Percentiles rank a stretch among this genome's conserved stretches.
Evolutionary conservation across 163 green algal genomes (phyloP).

Genomic region (Chlamydomonas reinhardtii): DNA sequence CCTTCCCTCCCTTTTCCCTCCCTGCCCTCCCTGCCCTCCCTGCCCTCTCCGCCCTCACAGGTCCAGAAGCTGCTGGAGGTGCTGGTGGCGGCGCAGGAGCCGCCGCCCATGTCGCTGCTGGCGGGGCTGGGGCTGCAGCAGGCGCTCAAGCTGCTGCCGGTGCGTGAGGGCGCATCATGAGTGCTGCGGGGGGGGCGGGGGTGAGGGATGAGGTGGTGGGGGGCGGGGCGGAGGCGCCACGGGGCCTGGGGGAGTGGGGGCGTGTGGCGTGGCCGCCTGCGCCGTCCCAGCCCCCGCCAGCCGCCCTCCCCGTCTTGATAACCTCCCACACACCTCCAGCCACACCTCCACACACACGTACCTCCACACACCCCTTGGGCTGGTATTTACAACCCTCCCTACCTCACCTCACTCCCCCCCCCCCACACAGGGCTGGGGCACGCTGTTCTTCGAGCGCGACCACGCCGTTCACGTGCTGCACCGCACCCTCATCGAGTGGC

Average conservation of each 20-base stretch:
- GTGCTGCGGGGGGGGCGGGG: background rate
- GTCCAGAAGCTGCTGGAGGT: conserved; percentile 46
- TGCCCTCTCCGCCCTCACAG: background rate
- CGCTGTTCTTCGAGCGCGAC: conserved; percentile 44
- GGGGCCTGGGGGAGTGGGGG: too few relatives aligned
- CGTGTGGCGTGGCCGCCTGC: too few relatives aligned
- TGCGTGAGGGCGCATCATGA: background rate
- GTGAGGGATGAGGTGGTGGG: background rate
- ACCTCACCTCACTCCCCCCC: background rate
- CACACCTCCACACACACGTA: background rate
- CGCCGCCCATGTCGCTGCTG: conserved; percentile 50
- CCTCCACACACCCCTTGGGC: too few relatives aligned
- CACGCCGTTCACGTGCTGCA: conserved; percentile 44
- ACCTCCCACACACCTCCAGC: too few relatives aligned
- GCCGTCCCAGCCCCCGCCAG: too few relatives aligned
- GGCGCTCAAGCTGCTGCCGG: conserved; percentile 24
- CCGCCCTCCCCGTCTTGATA: too few relatives aligned
- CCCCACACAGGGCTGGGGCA: conserved; percentile 21
- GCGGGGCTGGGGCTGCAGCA: conserved; percentile 26
- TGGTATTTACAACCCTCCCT: too few relatives aligned
- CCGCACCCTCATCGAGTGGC: conserved; percentile 41
- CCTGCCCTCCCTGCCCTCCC: background rate
- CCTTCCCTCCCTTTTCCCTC: too few relatives aligned
- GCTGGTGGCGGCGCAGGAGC: conserved; percentile 62
- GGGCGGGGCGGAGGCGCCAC: background rate